phyloP scores from a whole-genome alignment of 2,329 filamentous ascomycete genomes.

The Colletotrichum cereale region DNA sequence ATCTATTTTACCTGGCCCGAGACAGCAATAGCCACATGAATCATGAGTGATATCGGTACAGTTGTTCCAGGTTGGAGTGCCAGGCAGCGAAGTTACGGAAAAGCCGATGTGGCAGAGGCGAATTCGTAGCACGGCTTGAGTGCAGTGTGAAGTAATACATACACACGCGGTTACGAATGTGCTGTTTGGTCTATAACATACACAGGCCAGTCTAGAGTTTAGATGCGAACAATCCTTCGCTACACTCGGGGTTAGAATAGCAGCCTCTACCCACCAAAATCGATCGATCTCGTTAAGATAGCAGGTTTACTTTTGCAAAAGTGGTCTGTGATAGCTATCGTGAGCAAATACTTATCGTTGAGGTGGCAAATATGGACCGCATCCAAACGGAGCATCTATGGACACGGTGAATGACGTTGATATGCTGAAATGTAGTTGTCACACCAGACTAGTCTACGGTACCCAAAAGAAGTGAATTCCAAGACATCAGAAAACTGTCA shows the following conservation, averaged over 20 bases:
- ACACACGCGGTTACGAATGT: background rate
- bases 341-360: background rate
- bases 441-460: background rate
- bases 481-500: background rate
- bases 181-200: background rate
- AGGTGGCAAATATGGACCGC: background rate
- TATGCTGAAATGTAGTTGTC: background rate
- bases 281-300: background rate
- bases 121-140: conserved; percentile 17
- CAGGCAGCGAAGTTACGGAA: too few relatives aligned
- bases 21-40: background rate
- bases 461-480: too few relatives aligned
- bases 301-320: background rate
- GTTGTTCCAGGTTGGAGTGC: too few relatives aligned
- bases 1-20: background rate
- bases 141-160: conserved; percentile 21
- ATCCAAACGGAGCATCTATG: background rate
- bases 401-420: background rate
- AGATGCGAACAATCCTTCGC: conserved; percentile 15
- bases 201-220: background rate
- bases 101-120: background rate
- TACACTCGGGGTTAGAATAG: background rate
- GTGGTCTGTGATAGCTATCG: background rate
- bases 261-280: background rate
- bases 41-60: too few relatives aligned